Percentiles rank a stretch among this genome's conserved stretches.
phyloP scores from a whole-genome alignment of 495 filamentous ascomycete species.

The Parmelia sp. region DNA sequence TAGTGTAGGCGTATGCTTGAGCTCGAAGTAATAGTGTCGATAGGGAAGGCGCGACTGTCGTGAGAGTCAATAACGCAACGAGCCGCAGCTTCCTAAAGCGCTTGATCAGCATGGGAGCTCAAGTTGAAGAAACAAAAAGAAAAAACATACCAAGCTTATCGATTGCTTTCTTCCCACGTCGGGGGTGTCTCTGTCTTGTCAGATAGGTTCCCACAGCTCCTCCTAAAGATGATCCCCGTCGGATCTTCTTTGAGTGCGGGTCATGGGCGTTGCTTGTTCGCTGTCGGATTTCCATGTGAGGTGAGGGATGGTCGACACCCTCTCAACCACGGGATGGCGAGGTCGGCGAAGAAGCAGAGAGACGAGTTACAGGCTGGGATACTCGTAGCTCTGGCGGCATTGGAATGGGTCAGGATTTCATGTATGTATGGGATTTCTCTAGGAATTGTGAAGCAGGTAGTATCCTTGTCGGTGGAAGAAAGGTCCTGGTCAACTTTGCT shows the following conservation, averaged over 20 bases:
- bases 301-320: conserved; percentile 5
- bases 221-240: conserved; percentile 8
- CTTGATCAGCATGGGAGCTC: neutral
- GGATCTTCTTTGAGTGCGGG: conserved; percentile 14
- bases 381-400: neutral
- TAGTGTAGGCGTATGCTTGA: neutral
- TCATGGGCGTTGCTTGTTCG: conserved; percentile 28
- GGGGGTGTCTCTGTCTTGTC: neutral
- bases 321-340: neutral
- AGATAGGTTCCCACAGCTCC: neutral
- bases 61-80: neutral
- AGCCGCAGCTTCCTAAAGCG: neutral
- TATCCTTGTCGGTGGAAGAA: neutral
- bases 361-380: too few species aligned
- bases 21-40: neutral
- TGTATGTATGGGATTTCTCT: neutral
- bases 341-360: neutral
- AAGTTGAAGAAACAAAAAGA: neutral
- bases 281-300: conserved; percentile 22
- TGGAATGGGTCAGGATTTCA: neutral
- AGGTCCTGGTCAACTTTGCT: neutral
- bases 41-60: neutral
- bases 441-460: too few species aligned
- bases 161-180: neutral
- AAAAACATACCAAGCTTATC: neutral